A percentile compares a stretch with the other conserved stretches of the same genome.
These are phyloP conservation scores for Eimeria tenella DNA, from an alignment of 169 alveolate species.

Conservation along the genomic window DNA sequence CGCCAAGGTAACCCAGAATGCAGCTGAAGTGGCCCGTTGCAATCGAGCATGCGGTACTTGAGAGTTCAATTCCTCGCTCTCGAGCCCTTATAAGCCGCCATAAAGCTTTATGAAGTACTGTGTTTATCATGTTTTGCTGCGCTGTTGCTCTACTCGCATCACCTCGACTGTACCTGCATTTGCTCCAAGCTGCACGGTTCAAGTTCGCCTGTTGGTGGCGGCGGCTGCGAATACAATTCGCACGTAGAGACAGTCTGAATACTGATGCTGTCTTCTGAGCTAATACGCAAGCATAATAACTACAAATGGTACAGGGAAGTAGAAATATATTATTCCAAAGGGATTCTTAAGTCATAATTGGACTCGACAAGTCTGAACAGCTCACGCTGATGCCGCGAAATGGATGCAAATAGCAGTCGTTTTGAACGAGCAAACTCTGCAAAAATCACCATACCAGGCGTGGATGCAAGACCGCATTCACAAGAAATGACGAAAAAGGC, in stretches of 20 bases:
- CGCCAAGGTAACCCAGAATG: too few relatives aligned
- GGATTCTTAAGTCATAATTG: neutral
- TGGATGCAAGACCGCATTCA: too few relatives aligned
- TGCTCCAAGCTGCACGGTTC: slow-evolving; percentile 69
- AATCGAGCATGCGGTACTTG: too few relatives aligned
- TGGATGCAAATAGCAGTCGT: slow-evolving; percentile 66
- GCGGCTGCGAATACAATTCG: slow-evolving; percentile 54
- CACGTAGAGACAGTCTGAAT: neutral
- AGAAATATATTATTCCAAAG: too few relatives aligned
- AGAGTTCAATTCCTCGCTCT: neutral
- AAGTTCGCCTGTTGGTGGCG: slow-evolving; percentile 62
- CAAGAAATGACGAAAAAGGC: too few relatives aligned
- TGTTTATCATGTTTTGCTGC: too few relatives aligned
- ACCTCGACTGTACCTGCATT: slow-evolving; percentile 33
- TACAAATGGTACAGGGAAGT: too few relatives aligned
- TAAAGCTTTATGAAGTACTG: neutral
- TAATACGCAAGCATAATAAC: too few relatives aligned
- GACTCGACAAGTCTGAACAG: slow-evolving; percentile 7
- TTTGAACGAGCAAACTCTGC: slow-evolving; percentile 69
- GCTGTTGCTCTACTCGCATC: too few relatives aligned
- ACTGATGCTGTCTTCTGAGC: too few relatives aligned
- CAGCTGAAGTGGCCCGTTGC: too few relatives aligned
- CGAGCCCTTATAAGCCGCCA: neutral
- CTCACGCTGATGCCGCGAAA: slow-evolving; percentile 67
- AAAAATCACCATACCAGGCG: neutral